Evolutionary conservation across 306 rosid species (phyloP), one percentile per base, ranked within the genome.

Genomic region (Potentilla sterilis): DNA sequence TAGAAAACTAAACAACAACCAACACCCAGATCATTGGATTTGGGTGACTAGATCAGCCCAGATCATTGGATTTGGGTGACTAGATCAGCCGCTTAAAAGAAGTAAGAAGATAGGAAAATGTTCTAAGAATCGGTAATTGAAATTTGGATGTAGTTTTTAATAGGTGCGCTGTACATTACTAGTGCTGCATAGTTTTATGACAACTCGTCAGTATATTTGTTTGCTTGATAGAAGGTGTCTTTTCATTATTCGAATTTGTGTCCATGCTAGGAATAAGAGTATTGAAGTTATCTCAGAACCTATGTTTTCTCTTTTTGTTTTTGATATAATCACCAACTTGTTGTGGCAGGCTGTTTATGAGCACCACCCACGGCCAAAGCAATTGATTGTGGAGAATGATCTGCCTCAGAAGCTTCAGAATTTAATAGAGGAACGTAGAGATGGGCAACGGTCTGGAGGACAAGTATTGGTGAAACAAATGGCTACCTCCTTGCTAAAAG

Each of bases 281-380:
- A 22, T 55, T 55, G 0, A 4, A 8, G 34, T 8, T 9, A 24
- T 59, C 38, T 32, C n/a, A 9, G 34, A 21, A 54, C 22, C 3
- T 65, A 14, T 40, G 28, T 15, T 14, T 38, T 37, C 5, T 9
- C 10, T 41, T 67, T 18, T 7, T 9, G 7, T 16, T 18, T 21
- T 62, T 19, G 65, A 16, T 38, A 43, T 72, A 55, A 18, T 41
- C 44, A 46, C 52, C 65, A 48, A 75, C 37, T 74, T 51, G 22
- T 73, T 67, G 44, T 55, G 70, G 84, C 87, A 96, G 98, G 98
- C 99, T 81, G 97, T 96, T 72, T 96, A 90, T 58, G 99, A 96
- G 86, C 99, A 90, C 78, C 99, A 96, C 72, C 99, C 99, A 1
- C 91, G 96, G 81, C 99, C 99, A 11, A 96, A 96, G 92, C 96